Evolutionary conservation across 2,329 filamentous ascomycete species (phyloP), one percentile per base, ranked within the genome.

Genomic region (Cercospora sojina): DNA sequence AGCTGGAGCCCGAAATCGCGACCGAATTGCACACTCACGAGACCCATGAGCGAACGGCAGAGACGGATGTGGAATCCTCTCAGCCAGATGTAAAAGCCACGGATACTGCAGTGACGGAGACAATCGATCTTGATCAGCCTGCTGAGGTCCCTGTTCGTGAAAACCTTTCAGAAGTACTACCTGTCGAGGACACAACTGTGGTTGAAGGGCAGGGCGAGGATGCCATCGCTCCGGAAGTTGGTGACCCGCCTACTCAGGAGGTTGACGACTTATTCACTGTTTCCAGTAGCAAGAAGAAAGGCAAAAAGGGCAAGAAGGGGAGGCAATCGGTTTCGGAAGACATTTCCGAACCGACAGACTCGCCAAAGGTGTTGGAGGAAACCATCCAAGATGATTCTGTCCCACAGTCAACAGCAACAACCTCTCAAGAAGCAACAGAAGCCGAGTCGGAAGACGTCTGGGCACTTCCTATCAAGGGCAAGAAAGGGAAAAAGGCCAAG

Each of bases 271-370:
- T 57, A 7, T 61, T 55, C 16, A n/a, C 49, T 29, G 16, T 38
- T 27, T 56, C 65, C 16, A 66, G 27, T 35, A 27, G 38, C 31
- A 69, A 70, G 56, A 70, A 68, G 49, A 74, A 68, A 59, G 66
- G 65, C 55, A 74, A 70, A 53, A 78, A 77, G 64, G 70, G 70
- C 58, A 79, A 78, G 72, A 63, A 63, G 20, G 41, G 20, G 25
- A 59, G 78, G 41, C 62, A 60, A 55, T 51, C 57, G 23, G 38
- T 58, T n/a, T 60, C 47, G n/a, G 63, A 58, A 35, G 53, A 31
- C 7, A 18, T 20, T 12, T 20, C 32, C 3, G 57, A 59, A 47
- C 27, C 32, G 23, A 7, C 41, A 18, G 32, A 47, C 20, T n/a
- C 57, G 20, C 12, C 29, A n/a, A 13, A 10, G 27, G 57, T 18